A percentile compares a stretch with the other conserved stretches of the same genome.
phyloP scores from a whole-genome alignment of 148 eudicot species.

The Agrostemma githago region DNA sequence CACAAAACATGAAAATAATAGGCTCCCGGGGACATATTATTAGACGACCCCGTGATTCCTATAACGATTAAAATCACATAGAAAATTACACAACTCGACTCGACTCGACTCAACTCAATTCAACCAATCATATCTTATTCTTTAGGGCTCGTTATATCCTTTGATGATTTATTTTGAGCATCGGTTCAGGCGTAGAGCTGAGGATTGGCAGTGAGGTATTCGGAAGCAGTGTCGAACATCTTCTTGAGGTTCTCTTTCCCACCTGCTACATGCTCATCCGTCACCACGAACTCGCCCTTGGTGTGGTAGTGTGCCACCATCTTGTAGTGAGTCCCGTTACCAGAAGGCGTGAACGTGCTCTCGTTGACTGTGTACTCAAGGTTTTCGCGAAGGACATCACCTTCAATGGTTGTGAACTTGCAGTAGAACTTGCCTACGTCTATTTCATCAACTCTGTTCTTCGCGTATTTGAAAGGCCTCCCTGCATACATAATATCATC shows the following conservation, averaged over 20 bases:
- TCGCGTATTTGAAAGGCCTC: slow-evolving; percentile 8
- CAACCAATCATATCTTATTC: no score
- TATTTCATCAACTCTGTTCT: slow-evolving; percentile 21
- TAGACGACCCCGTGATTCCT: no score
- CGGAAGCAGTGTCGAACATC: slow-evolving; percentile 25
- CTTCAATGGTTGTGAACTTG: slow-evolving; percentile 27
- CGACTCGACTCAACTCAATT: no score
- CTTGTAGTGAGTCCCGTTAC: slow-evolving; percentile 15
- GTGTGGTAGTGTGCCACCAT: slow-evolving; percentile 17
- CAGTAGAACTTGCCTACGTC: slow-evolving; percentile 15
- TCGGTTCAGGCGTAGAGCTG: slow-evolving; percentile 20
- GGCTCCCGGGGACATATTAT: no score
- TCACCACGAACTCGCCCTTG: slow-evolving; percentile 11
- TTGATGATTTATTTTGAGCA: no score
- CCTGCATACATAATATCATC: background rate
- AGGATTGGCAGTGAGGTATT: slow-evolving; percentile 28
- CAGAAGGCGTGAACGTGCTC: slow-evolving; percentile 2
- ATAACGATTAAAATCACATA: no score
- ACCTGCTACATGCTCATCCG: slow-evolving; percentile 12
- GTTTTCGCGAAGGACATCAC: slow-evolving; percentile 26
- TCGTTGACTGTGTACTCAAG: slow-evolving; percentile 23
- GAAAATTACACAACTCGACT: no score
- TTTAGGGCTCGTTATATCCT: no score
- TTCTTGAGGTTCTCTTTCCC: slow-evolving; percentile 14
- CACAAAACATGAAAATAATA: no score